Evolutionary conservation across 352 stramenopile genomes (phyloP).

Genomic region (Plasmopara viticola): DNA sequence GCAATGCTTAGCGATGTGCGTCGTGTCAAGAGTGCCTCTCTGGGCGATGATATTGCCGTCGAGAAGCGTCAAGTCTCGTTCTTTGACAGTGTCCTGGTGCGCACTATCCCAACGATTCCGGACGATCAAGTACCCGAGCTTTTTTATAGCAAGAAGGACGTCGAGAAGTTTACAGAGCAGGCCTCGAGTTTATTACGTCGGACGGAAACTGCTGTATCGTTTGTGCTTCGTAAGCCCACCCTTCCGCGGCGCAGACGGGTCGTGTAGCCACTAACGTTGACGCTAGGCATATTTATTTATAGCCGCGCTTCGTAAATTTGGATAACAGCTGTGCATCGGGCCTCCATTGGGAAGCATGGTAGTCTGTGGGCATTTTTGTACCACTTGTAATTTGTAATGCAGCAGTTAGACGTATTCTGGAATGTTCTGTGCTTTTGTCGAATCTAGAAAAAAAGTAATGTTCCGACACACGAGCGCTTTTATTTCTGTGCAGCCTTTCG

Average conservation of each 20-base stretch:
- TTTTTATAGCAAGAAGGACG: constrained; percentile 60
- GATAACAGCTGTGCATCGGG: too few relatives aligned
- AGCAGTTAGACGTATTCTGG: too few relatives aligned
- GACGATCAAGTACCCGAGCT: constrained; percentile 48
- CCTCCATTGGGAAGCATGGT: too few relatives aligned
- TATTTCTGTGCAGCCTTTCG: too few relatives aligned
- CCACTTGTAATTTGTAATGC: too few relatives aligned
- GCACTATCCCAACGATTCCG: constrained; percentile 44
- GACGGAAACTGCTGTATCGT: constrained; percentile 49
- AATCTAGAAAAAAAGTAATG: too few relatives aligned
- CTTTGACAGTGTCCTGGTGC: constrained; percentile 48
- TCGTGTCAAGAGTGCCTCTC: constrained; percentile 20
- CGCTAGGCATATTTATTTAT: not conserved
- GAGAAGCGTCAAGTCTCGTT: constrained; percentile 50
- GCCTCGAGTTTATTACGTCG: constrained; percentile 42
- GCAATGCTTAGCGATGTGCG: constrained; percentile 36
- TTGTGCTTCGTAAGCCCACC: constrained; percentile 29
- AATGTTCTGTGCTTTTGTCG: too few relatives aligned
- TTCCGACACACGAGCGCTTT: too few relatives aligned
- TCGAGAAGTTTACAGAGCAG: constrained; percentile 52
- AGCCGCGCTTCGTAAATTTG: not conserved
- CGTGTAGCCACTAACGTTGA: constrained; percentile 7
- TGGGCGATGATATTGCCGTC: constrained; percentile 20
- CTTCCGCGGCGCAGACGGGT: constrained; percentile 27
- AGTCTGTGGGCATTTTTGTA: too few relatives aligned